Conservation (phyloP, 2,329 filamentous ascomycete genomes). For the Fusarium tricinctum region DNA sequence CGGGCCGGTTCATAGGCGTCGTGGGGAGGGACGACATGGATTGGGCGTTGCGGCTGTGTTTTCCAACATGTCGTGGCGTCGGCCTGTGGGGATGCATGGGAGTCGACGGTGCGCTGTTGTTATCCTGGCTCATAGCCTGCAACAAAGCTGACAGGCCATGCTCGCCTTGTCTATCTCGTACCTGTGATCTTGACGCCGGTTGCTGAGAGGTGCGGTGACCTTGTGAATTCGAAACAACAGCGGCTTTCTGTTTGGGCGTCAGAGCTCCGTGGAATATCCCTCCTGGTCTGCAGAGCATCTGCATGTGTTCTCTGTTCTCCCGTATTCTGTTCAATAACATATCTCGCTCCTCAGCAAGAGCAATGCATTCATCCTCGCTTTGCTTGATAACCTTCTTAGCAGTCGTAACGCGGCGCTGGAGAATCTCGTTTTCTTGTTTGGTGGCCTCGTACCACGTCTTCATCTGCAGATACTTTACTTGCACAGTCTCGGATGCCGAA, state of each 20-base stretch:
- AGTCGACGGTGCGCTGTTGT: constrained; percentile 80
- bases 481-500: constrained; percentile 66
- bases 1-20: constrained; percentile 73
- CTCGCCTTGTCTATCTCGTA: constrained; percentile 64
- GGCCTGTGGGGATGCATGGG: constrained; percentile 66
- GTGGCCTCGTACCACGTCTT: constrained; percentile 76
- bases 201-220: constrained; percentile 63
- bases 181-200: constrained; percentile 63
- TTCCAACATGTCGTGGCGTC: constrained; percentile 64
- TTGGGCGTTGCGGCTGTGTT: constrained; percentile 82
- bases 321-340: constrained; percentile 86
- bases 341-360: constrained; percentile 80
- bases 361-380: constrained; percentile 79
- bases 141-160: constrained; percentile 83
- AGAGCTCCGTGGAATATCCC: constrained; percentile 74
- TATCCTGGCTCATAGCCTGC: constrained; percentile 81
- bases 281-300: constrained; percentile 81
- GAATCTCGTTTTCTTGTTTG: constrained; percentile 73
- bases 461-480: constrained; percentile 71
- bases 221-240: constrained; percentile 60
- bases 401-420: constrained; percentile 75
- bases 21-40: constrained; percentile 87
- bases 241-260: constrained; percentile 66
- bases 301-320: constrained; percentile 90
- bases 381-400: constrained; percentile 85